These are phyloP conservation scores for Volutella citrinella DNA, from an alignment of 2,329 filamentous ascomycete genomes.

Conservation along the genomic window DNA sequence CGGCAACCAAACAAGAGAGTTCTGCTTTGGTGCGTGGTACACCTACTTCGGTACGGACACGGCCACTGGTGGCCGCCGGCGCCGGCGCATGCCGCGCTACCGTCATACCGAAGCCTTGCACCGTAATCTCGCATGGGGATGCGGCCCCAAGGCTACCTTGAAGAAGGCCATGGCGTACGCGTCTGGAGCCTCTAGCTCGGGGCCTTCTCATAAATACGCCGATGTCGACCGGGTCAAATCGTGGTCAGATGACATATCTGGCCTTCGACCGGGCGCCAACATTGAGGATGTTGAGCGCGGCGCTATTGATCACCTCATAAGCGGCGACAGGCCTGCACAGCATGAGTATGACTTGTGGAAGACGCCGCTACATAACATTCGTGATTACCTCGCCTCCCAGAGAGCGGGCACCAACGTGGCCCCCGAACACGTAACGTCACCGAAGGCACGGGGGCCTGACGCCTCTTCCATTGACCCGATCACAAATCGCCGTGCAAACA, in stretches of 20 bases:
- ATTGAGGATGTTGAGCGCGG: constrained; percentile 44
- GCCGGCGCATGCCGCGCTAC: constrained; percentile 40
- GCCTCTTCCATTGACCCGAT: constrained; percentile 51
- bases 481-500: constrained; percentile 54
- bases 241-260: constrained; percentile 35
- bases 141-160: constrained; percentile 34
- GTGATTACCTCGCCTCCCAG: constrained; percentile 28
- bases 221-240: constrained; percentile 34
- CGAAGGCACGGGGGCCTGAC: constrained; percentile 18
- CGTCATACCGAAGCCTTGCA: constrained; percentile 45
- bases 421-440: constrained; percentile 20
- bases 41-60: constrained; percentile 39
- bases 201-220: constrained; percentile 30
- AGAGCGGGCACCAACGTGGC: constrained; percentile 15
- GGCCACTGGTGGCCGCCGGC: constrained; percentile 42
- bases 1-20: constrained; percentile 34
- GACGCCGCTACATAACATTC: constrained; percentile 31
- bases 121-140: constrained; percentile 46
- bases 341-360: constrained; percentile 27
- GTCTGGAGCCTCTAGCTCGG: constrained; percentile 35
- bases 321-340: constrained; percentile 21
- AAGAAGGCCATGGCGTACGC: constrained; percentile 39
- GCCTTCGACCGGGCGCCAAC: constrained; percentile 37
- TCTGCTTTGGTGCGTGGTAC: constrained; percentile 49
- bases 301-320: constrained; percentile 43